Conservation (phyloP, 768 basidiomycete genomes). For the Solioccasus polychromus region DNA sequence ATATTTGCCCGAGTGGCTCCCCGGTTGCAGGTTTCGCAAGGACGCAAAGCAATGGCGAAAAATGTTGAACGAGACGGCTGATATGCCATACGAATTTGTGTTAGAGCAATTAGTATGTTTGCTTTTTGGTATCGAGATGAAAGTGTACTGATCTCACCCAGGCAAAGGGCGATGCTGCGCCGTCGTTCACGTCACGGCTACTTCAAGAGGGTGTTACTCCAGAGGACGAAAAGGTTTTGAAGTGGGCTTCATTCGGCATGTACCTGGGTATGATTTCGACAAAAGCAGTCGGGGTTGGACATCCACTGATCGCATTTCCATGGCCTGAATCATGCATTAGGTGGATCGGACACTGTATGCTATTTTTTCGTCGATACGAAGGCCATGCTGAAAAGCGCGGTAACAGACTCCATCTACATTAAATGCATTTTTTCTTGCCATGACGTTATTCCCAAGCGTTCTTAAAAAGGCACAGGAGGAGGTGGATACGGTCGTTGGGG, state of each 20-base stretch:
- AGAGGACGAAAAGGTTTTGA: conserved; percentile 10
- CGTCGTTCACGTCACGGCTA: conserved; percentile 13
- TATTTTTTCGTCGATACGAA: conserved; percentile 19
- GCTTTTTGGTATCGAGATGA: background rate
- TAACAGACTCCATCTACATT: conserved; percentile 17
- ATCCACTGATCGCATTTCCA: too few species aligned
- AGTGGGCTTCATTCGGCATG: conserved; percentile 18
- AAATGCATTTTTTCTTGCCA: conserved; percentile 19
- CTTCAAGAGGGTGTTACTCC: conserved; percentile 8
- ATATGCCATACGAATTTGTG: conserved; percentile 6
- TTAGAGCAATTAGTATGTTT: conserved; percentile 14
- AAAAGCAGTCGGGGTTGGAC: background rate
- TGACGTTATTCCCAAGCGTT: conserved; percentile 9
- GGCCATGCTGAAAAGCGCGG: background rate
- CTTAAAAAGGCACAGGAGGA: conserved; percentile 12
- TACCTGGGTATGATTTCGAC: conserved; percentile 10
- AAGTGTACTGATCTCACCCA: background rate
- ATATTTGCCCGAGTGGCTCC: conserved; percentile 22
- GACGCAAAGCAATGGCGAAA: conserved; percentile 5
- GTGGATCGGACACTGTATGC: conserved; percentile 14
- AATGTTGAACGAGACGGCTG: conserved; percentile 1
- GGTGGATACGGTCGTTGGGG: conserved; percentile 10
- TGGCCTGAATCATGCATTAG: too few species aligned
- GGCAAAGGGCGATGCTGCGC: conserved; percentile 8
- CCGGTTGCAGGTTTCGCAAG: conserved; percentile 18